Percentiles rank a stretch among this genome's conserved stretches.
Evolutionary conservation across 495 filamentous ascomycete genomes (phyloP).

Genomic region (Penicillium macrosclerotiorum): DNA sequence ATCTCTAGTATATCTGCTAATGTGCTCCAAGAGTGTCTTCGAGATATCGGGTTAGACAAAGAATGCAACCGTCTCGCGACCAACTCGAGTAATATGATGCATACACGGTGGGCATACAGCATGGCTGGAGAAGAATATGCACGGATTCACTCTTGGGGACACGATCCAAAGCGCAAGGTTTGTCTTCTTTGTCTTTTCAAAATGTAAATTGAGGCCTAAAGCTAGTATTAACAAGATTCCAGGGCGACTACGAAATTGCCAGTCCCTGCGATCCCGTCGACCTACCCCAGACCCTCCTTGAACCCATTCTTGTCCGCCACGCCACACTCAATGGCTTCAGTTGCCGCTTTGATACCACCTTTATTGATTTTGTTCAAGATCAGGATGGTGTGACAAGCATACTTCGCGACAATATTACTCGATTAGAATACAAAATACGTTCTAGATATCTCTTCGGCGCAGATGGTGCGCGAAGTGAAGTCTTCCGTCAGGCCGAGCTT

Average conservation of each 20-base stretch:
- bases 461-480: constrained; percentile 53
- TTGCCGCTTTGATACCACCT: constrained; percentile 43
- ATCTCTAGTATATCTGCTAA: constrained; percentile 8
- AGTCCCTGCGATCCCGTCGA: constrained; percentile 49
- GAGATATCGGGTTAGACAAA: constrained; percentile 54
- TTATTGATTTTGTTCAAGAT: constrained; percentile 26
- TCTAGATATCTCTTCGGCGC: constrained; percentile 57
- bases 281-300: constrained; percentile 50
- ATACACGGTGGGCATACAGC: constrained; percentile 51
- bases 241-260: constrained; percentile 53
- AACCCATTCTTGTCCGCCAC: constrained; percentile 49
- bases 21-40: constrained; percentile 44
- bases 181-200: neutral
- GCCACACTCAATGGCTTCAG: constrained; percentile 42
- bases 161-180: constrained; percentile 43
- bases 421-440: constrained; percentile 38
- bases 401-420: constrained; percentile 40
- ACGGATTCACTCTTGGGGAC: constrained; percentile 51
- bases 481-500: constrained; percentile 48
- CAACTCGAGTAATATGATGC: constrained; percentile 40
- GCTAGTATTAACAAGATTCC: neutral
- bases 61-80: constrained; percentile 38
- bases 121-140: constrained; percentile 57
- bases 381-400: constrained; percentile 32
- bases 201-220: neutral